Percentiles rank a stretch among this genome's conserved stretches.
These are phyloP conservation scores for Scheffersomyces parashehatae DNA, from an alignment of 1,139 yeast species.

Conservation along the genomic window DNA sequence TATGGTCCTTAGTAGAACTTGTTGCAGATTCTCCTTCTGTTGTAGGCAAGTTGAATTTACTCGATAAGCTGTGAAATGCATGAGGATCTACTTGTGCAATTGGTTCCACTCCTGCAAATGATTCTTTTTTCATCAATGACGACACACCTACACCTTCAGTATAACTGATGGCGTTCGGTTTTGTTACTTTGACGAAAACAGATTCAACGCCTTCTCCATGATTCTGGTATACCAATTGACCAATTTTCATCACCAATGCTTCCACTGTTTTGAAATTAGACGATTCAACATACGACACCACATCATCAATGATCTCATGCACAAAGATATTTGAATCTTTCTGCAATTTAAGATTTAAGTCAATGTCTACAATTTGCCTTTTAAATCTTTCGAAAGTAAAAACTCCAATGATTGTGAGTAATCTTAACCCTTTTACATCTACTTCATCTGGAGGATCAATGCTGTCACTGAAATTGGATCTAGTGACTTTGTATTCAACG, in stretches of 20 bases:
- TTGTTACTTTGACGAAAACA: conserved; percentile 64
- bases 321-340: conserved; percentile 26
- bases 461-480: conserved; percentile 21
- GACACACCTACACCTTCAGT: conserved; percentile 92
- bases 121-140: conserved; percentile 48
- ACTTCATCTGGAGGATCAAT: conserved; percentile 37
- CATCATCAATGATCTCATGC: conserved; percentile 43
- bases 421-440: conserved; percentile 51
- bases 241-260: conserved; percentile 77
- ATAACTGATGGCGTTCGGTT: conserved; percentile 84
- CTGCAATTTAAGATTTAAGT: conserved; percentile 45
- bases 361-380: conserved; percentile 72
- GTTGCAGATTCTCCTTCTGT: conserved; percentile 12
- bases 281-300: conserved; percentile 61
- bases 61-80: conserved; percentile 27
- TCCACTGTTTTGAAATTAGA: conserved; percentile 90
- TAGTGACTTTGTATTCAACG: conserved; percentile 37
- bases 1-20: conserved; percentile 33
- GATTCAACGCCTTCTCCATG: conserved; percentile 27
- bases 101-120: conserved; percentile 29
- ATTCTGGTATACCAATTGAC: conserved; percentile 56
- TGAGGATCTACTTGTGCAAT: conserved; percentile 17
- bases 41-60: conserved; percentile 14
- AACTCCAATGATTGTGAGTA: conserved; percentile 83
- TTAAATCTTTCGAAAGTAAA: conserved; percentile 85